Percentiles rank a stretch among this genome's conserved stretches.
Conservation (phyloP, 2,329 filamentous ascomycete species). For the Penicillium corylophilum region DNA sequence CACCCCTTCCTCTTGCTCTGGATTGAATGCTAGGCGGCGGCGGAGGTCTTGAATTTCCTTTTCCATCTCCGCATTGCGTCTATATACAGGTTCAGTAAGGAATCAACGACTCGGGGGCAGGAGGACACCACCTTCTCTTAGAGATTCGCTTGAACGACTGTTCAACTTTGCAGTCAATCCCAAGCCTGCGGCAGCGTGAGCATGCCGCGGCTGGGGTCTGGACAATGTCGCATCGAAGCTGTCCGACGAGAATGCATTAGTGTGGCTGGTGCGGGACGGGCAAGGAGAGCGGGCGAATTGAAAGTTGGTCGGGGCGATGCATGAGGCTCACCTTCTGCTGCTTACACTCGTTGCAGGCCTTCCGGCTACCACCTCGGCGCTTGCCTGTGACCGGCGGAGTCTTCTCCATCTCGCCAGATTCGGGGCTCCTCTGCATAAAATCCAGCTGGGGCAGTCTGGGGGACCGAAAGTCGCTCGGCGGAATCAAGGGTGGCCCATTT, state of each 20-base stretch:
- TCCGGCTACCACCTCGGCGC: slow-evolving; percentile 41
- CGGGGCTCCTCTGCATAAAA: slow-evolving; percentile 32
- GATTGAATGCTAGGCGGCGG: slow-evolving; percentile 41
- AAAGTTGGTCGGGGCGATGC: slow-evolving; percentile 3
- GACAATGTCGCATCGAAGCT: slow-evolving; percentile 66
- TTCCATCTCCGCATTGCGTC: slow-evolving; percentile 64
- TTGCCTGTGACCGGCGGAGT: slow-evolving; percentile 50
- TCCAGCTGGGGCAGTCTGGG: slow-evolving; percentile 33
- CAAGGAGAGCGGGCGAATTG: slow-evolving; percentile 3
- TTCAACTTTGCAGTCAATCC: slow-evolving; percentile 64
- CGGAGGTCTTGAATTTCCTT: slow-evolving; percentile 53
- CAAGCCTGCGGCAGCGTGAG: slow-evolving; percentile 60
- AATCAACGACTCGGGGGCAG: not conserved
- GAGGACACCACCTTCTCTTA: slow-evolving; percentile 49
- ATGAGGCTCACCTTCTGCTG: slow-evolving; percentile 61
- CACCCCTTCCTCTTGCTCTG: slow-evolving; percentile 25
- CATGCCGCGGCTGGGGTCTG: slow-evolving; percentile 63
- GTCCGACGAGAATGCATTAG: slow-evolving; percentile 18
- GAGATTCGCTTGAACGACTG: slow-evolving; percentile 66
- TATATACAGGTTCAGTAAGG: slow-evolving; percentile 25
- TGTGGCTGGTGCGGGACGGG: not conserved
- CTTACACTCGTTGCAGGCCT: slow-evolving; percentile 66
- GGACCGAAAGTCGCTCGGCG: slow-evolving; percentile 39
- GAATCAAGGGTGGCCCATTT: slow-evolving; percentile 33
- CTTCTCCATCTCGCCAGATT: slow-evolving; percentile 40